Percentiles rank a stretch among this genome's conserved stretches.
Conservation (phyloP, 1,284 basidiomycete species). For the Earliella scabrosa region DNA sequence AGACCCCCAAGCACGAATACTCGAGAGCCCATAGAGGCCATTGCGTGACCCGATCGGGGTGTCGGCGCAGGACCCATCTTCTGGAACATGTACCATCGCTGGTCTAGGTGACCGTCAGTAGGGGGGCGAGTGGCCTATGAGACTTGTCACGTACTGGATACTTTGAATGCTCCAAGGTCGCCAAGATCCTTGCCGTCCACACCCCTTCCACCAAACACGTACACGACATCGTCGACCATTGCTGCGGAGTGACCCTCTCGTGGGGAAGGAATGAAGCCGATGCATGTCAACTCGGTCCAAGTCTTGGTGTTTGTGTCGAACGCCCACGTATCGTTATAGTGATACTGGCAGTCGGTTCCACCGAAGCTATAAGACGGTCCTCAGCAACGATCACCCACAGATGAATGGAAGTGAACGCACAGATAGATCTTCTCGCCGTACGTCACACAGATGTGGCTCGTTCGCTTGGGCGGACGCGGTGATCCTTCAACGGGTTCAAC, state of each 20-base stretch:
- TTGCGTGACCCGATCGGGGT: conserved; percentile 92
- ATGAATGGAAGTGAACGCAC: conserved; percentile 47
- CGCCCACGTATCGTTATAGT: conserved; percentile 99
- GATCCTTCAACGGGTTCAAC: conserved; percentile 62
- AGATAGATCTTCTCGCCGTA: conserved; percentile 87
- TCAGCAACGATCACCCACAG: conserved; percentile 6
- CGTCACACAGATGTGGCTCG: conserved; percentile 92
- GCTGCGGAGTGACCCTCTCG: conserved; percentile 97
- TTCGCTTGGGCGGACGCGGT: conserved; percentile 84
- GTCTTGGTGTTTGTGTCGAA: conserved; percentile 84
- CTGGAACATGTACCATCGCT: conserved; percentile 97
- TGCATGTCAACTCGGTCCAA: conserved; percentile 96
- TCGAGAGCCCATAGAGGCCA: conserved; percentile 88
- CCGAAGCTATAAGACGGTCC: conserved; percentile 72
- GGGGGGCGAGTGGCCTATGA: neutral
- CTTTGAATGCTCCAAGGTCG: conserved; percentile 96
- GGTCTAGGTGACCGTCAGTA: conserved; percentile 47
- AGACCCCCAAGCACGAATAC: conserved; percentile 91
- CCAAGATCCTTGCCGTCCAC: conserved; percentile 96
- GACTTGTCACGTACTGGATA: conserved; percentile 74
- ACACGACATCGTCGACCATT: conserved; percentile 97
- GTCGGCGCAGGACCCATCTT: conserved; percentile 97
- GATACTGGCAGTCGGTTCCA: conserved; percentile 97
- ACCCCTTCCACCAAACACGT: conserved; percentile 96
- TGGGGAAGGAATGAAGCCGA: conserved; percentile 96